Evolutionary conservation across 129 eudicot genomes (phyloP).

Genomic region (Saussurea involucrata): DNA sequence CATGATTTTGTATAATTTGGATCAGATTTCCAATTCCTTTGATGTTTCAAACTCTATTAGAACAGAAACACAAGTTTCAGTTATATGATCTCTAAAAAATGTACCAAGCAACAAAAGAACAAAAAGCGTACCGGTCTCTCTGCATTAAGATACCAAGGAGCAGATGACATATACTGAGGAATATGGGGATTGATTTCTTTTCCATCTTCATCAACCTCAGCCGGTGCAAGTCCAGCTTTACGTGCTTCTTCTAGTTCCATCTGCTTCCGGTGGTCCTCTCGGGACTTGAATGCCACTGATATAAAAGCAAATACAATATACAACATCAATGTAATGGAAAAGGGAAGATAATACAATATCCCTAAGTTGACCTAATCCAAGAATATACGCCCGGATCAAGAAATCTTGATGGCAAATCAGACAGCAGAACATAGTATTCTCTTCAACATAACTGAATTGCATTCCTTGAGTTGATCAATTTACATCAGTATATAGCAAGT

Average conservation of each 20-base stretch:
- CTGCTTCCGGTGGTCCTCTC: conserved; percentile 57
- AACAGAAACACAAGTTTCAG: neutral
- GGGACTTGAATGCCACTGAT: neutral
- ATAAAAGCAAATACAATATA: neutral
- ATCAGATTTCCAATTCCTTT: conserved; percentile 89
- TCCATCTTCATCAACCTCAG: conserved; percentile 97
- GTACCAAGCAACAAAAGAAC: neutral
- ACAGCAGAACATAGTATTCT: neutral
- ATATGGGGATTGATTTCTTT: conserved; percentile 96
- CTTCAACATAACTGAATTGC: neutral
- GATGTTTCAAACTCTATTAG: conserved; percentile 80
- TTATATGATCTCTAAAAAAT: neutral
- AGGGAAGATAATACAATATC: neutral
- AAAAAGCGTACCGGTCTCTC: conserved; percentile 60
- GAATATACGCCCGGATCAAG: neutral
- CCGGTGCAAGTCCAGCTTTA: conserved; percentile 95
- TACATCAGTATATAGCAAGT: neutral
- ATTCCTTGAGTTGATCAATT: neutral
- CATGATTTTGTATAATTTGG: conserved; percentile 72
- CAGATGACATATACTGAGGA: conserved; percentile 97
- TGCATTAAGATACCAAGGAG: conserved; percentile 97
- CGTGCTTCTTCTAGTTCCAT: conserved; percentile 87
- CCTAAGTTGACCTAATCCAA: neutral
- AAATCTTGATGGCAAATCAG: neutral
- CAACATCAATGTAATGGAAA: neutral